These are phyloP conservation scores for Fusarium napiforme DNA, from an alignment of 2,329 filamentous ascomycete genomes.

Conservation along the genomic window DNA sequence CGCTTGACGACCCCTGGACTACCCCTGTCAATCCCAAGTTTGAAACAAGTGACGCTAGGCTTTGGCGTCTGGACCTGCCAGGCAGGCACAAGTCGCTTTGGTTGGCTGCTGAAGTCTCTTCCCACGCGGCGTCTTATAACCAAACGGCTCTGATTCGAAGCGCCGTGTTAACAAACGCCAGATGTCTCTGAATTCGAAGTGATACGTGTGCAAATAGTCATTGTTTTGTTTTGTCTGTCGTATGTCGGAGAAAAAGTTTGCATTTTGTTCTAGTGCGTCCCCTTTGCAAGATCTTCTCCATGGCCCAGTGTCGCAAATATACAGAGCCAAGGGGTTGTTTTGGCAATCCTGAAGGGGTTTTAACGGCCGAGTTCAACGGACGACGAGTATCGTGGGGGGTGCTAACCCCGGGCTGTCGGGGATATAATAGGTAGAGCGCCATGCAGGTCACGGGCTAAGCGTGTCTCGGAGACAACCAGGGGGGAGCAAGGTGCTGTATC, in stretches of 20 bases:
- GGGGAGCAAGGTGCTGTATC: constrained; percentile 36
- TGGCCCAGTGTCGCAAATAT: constrained; percentile 19
- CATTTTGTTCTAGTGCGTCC: constrained; percentile 3
- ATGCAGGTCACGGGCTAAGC: constrained; percentile 37
- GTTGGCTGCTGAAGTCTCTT: constrained; percentile 26
- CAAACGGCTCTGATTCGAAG: constrained; percentile 31
- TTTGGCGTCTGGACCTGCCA: constrained; percentile 33
- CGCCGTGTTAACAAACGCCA: constrained; percentile 17
- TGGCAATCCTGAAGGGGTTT: constrained; percentile 38
- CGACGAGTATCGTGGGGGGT: constrained; percentile 29
- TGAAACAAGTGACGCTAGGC: constrained; percentile 37
- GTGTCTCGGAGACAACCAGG: constrained; percentile 39
- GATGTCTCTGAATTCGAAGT: constrained; percentile 3
- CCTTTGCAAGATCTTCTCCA: background rate
- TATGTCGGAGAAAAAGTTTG: constrained; percentile 15
- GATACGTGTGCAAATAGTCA: constrained; percentile 3
- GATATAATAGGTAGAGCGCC: constrained; percentile 25
- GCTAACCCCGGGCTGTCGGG: constrained; percentile 26
- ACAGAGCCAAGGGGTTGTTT: constrained; percentile 33
- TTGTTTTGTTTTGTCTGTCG: constrained; percentile 11
- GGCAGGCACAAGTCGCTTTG: constrained; percentile 32
- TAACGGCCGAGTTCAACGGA: constrained; percentile 33
- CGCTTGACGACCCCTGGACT: constrained; percentile 35
- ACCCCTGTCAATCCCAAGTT: constrained; percentile 25
- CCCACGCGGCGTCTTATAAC: constrained; percentile 14